These are phyloP conservation scores for Maudiozyma humilis DNA, from an alignment of 1,139 yeast species.

Conservation along the genomic window DNA sequence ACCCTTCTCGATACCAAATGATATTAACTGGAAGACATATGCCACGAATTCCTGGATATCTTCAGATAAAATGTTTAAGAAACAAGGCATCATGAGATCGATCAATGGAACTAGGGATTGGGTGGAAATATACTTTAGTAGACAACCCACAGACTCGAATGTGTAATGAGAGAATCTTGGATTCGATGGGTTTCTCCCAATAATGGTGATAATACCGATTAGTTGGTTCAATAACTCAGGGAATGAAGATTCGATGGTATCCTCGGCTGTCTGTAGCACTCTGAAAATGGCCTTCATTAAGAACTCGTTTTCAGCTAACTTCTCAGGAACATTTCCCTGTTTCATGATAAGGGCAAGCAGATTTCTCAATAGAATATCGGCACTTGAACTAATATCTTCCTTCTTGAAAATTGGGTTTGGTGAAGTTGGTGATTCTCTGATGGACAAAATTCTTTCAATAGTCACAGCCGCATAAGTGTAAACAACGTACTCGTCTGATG, in stretches of 20 bases:
- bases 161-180: conserved; percentile 87
- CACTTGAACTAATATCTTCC: conserved; percentile 54
- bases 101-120: conserved; percentile 41
- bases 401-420: conserved; percentile 57
- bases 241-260: conserved; percentile 40
- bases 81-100: conserved; percentile 54
- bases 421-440: conserved; percentile 49
- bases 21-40: conserved; percentile 79
- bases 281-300: conserved; percentile 85
- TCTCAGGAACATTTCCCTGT: conserved; percentile 66
- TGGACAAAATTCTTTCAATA: conserved; percentile 75
- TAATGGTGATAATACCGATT: conserved; percentile 57
- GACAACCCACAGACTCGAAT: conserved; percentile 78
- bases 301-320: conserved; percentile 90
- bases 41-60: conserved; percentile 95
- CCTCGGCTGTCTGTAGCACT: conserved; percentile 68
- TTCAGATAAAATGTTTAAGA: conserved; percentile 59
- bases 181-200: conserved; percentile 86
- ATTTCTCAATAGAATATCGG: conserved; percentile 49
- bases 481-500: conserved; percentile 62
- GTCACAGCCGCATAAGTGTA: conserved; percentile 92
- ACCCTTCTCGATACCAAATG: conserved; percentile 58
- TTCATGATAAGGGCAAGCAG: conserved; percentile 59
- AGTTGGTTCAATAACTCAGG: conserved; percentile 52
- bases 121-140: conserved; percentile 47